Base-by-base conservation (phyloP, 805 yeast genomes). In the Metschnikowia noctiluminum region DNA sequence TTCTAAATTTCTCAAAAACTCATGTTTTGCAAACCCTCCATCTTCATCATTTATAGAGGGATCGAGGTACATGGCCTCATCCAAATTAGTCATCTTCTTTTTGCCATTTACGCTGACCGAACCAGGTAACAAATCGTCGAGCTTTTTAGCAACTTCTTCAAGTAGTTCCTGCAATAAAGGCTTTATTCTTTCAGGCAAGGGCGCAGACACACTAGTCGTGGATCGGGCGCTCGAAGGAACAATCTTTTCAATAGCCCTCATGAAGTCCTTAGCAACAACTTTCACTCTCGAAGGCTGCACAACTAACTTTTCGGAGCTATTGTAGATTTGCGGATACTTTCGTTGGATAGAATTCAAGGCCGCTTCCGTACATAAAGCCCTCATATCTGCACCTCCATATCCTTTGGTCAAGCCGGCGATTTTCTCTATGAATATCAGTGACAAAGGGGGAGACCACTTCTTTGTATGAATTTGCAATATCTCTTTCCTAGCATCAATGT, bases 361-460 rank as follows among this genome's bases (percentile, higher is more conserved):
- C 30, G 97, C 91, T 63, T 94, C 99, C 0, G 98, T 92, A 64
- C 98, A 90, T 30, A 94, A 71, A 0, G 98, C 96, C 47, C 97
- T 74, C 53, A 94, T 71, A 65, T 94, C 99, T 2, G 99, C 98
- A 71, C 99, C 99, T 41, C 99, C 99, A 62, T 88, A 94, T 0
- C 99, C 99, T 63, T 91, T 92, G 0, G 99, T 92, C 49, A 89
- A 68, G 16, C 75, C 74, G 0, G 97, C 92, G 34, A 94, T 73
- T 46, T 82, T 81, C 6, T 76, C 74, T 9, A 89, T 58, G 55
- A 94, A 87, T 6, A 62, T 68, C 0, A 70, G 70, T 7, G 80
- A 64, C 48, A 88, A 68, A 3, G 87, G 85, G 11, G 96, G 94
- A 11, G 74, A 74, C 99, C 99, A 94, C 61, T 85, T 86, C 53